Conservation (phyloP, 2,329 filamentous ascomycete genomes). For the Talaromyces sp. region DNA sequence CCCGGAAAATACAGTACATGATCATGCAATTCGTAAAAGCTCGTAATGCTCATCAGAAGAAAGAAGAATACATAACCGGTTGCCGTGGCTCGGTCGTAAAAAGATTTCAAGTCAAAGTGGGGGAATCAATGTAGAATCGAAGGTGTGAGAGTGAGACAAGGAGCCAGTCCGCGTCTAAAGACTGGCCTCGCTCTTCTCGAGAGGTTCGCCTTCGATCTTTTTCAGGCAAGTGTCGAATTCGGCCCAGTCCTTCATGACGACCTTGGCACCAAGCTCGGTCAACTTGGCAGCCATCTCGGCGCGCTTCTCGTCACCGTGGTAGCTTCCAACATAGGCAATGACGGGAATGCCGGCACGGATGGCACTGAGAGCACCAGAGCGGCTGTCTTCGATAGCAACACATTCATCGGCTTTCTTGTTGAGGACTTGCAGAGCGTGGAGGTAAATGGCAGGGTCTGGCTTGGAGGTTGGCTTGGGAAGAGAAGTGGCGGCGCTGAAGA, state of each 20-base stretch:
- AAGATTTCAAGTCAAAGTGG: not conserved
- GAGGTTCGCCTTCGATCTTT: conserved; percentile 31
- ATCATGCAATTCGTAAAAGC: conserved; percentile 13
- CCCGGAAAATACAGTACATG: conserved; percentile 11
- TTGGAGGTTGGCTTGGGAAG: conserved; percentile 78
- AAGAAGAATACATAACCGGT: not conserved
- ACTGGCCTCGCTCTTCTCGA: conserved; percentile 2
- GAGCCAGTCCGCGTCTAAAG: conserved; percentile 1
- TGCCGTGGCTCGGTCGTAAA: not conserved
- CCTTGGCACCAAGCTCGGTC: conserved; percentile 55
- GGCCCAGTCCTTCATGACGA: conserved; percentile 52
- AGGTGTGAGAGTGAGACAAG: not conserved
- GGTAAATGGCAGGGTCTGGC: conserved; percentile 84
- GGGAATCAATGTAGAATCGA: not conserved
- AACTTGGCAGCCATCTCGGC: conserved; percentile 61
- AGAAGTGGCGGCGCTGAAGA: conserved; percentile 79
- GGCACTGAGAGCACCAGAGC: conserved; percentile 73
- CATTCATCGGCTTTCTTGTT: conserved; percentile 66
- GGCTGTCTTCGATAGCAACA: conserved; percentile 82
- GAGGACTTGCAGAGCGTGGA: conserved; percentile 68
- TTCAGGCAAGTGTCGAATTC: conserved; percentile 40
- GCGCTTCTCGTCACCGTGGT: conserved; percentile 54
- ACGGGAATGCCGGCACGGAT: conserved; percentile 72
- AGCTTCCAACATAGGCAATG: conserved; percentile 81
- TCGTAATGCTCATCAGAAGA: conserved; percentile 8